Evolutionary conservation across 441 rosid genomes (phyloP).

Genomic region (Adansonia rubrostipa): DNA sequence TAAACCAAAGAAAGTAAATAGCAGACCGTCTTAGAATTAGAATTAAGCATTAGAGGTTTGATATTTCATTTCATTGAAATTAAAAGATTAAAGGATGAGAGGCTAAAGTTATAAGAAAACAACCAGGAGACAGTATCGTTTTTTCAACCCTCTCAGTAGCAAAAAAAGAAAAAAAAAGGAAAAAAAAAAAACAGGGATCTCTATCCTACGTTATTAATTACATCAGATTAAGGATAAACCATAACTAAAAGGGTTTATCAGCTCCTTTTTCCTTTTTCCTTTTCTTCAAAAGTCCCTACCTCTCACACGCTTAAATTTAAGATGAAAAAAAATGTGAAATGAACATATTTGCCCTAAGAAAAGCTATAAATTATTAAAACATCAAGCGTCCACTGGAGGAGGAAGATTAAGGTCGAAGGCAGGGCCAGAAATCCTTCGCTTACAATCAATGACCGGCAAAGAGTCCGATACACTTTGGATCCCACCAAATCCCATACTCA

Average conservation of each 20-base stretch:
- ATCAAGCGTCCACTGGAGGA: slow-evolving; percentile 57
- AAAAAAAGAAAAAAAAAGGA: background rate
- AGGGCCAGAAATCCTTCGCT: slow-evolving; percentile 33
- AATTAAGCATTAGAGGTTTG: background rate
- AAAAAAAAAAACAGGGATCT: background rate
- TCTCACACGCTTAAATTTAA: background rate
- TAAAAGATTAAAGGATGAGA: background rate
- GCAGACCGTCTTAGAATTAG: too few relatives aligned
- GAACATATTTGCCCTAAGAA: slow-evolving; percentile 17
- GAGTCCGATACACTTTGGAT: slow-evolving; percentile 49
- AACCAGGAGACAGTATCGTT: background rate
- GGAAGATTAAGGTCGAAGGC: slow-evolving; percentile 71
- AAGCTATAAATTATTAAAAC: background rate
- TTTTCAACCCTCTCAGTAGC: background rate
- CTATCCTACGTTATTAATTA: slow-evolving; percentile 20
- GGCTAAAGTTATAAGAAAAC: background rate
- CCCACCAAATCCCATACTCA: slow-evolving; percentile 35
- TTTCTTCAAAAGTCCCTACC: background rate
- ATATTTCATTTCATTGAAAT: background rate
- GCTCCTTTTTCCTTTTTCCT: background rate
- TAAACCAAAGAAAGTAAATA: too few relatives aligned
- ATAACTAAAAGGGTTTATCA: background rate
- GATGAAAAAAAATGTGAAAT: background rate
- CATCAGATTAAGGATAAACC: slow-evolving; percentile 4
- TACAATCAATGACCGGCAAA: slow-evolving; percentile 47